phyloP scores from a whole-genome alignment of 805 yeast species.

The Pichia eremophila region DNA sequence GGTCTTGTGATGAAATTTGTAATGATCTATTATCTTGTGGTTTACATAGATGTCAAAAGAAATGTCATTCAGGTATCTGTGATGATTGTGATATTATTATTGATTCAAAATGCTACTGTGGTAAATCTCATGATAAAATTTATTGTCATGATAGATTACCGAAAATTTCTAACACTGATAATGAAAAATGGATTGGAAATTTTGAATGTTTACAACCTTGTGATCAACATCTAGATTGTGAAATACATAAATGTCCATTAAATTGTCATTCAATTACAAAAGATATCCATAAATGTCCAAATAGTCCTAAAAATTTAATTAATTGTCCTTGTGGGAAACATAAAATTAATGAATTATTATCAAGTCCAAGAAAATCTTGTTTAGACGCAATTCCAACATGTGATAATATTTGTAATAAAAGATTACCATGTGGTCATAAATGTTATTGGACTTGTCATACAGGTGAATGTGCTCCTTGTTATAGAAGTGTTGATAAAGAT shows the following conservation, averaged over 20 bases:
- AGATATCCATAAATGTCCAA: slow-evolving; percentile 40
- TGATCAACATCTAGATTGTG: slow-evolving; percentile 50
- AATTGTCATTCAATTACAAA: slow-evolving; percentile 43
- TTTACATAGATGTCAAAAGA: slow-evolving; percentile 49
- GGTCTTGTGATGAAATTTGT: slow-evolving; percentile 61
- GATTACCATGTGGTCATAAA: slow-evolving; percentile 59
- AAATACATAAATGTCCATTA: slow-evolving; percentile 40
- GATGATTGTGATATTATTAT: slow-evolving; percentile 55
- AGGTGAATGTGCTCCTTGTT: slow-evolving; percentile 67
- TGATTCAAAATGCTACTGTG: slow-evolving; percentile 64
- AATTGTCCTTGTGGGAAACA: slow-evolving; percentile 79
- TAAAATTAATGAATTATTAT: slow-evolving; percentile 27
- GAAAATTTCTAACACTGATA: slow-evolving; percentile 17
- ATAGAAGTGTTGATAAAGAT: slow-evolving; percentile 35
- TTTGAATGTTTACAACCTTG: slow-evolving; percentile 40
- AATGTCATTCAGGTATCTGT: slow-evolving; percentile 78
- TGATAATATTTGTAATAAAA: slow-evolving; percentile 51
- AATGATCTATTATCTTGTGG: slow-evolving; percentile 60
- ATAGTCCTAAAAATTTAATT: slow-evolving; percentile 47
- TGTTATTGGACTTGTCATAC: slow-evolving; percentile 68
- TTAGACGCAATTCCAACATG: slow-evolving; percentile 77
- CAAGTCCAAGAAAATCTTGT: slow-evolving; percentile 44
- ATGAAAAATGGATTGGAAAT: slow-evolving; percentile 40
- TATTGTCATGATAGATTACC: slow-evolving; percentile 38
- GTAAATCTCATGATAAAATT: slow-evolving; percentile 36